These are phyloP conservation scores for Alternaria infectoria DNA, from an alignment of 2,329 filamentous ascomycete species.

Conservation along the genomic window DNA sequence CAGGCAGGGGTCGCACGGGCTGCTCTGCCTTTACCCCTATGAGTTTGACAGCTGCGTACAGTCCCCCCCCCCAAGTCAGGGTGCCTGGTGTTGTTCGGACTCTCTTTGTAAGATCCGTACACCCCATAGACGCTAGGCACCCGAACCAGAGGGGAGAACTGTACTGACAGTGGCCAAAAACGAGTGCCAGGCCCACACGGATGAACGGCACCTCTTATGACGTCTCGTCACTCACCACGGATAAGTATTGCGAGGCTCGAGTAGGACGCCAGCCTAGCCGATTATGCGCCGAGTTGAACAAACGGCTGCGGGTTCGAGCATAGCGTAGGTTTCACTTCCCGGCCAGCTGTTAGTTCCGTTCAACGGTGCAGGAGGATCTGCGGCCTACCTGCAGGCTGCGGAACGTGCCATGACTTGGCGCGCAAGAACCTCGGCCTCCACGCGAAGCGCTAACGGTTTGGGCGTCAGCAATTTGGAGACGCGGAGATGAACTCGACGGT, in stretches of 20 bases:
- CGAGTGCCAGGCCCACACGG: not conserved
- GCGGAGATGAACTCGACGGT: not conserved
- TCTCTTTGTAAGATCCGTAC: too few species aligned
- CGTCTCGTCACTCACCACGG: constrained; percentile 68
- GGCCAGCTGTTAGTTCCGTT: not conserved
- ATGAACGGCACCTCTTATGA: constrained; percentile 47
- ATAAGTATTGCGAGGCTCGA: constrained; percentile 65
- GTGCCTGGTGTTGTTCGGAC: too few species aligned
- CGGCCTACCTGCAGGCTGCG: not conserved
- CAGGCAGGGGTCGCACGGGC: too few species aligned
- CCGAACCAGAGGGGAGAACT: not conserved
- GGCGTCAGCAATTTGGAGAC: not conserved
- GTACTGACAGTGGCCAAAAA: not conserved
- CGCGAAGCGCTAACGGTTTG: not conserved
- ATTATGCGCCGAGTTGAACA: constrained; percentile 60
- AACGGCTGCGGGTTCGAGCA: constrained; percentile 58
- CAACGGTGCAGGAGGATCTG: not conserved
- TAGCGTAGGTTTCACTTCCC: constrained; percentile 45
- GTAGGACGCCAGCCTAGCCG: constrained; percentile 70
- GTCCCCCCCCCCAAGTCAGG: too few species aligned
- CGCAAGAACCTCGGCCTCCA: not conserved
- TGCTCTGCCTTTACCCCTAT: too few species aligned
- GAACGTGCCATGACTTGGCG: not conserved
- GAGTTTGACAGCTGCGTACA: too few species aligned
- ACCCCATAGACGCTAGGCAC: too few species aligned